Percentiles rank a stretch among this genome's conserved stretches.
These are phyloP conservation scores for Limnanthes douglasii DNA, from an alignment of 345 rosid species.

Conservation along the genomic window DNA sequence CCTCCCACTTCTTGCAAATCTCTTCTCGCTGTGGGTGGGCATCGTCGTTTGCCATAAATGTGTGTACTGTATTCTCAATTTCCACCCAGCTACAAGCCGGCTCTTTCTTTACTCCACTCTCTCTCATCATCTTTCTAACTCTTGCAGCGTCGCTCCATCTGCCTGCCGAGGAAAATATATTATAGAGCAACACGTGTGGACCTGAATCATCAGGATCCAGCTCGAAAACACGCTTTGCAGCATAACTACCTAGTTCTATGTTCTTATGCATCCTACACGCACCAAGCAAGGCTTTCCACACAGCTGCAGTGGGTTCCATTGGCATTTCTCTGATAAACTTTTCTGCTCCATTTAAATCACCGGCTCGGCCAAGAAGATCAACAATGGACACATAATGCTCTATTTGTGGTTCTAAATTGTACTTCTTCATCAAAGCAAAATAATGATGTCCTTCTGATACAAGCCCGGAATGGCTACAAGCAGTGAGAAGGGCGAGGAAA, in stretches of 20 bases:
- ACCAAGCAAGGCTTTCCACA: conserved; percentile 50
- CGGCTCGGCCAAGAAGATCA: conserved; percentile 62
- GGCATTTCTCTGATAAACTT: conserved; percentile 42
- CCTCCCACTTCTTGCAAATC: conserved; percentile 35
- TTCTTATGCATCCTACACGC: conserved; percentile 67
- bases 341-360: conserved; percentile 28
- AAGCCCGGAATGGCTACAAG: conserved; percentile 61
- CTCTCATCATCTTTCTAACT: conserved; percentile 43
- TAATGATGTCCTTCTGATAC: conserved; percentile 30
- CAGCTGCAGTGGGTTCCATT: conserved; percentile 31
- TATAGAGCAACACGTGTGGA: conserved; percentile 35
- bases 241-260: conserved; percentile 36
- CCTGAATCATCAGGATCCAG: conserved; percentile 45
- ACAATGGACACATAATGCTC: conserved; percentile 38
- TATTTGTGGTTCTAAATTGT: conserved; percentile 22
- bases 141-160: conserved; percentile 44
- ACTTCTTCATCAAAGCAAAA: conserved; percentile 33
- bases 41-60: conserved; percentile 53
- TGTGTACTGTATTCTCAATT: conserved; percentile 29
- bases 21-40: conserved; percentile 38
- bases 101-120: conserved; percentile 37
- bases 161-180: conserved; percentile 47
- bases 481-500: conserved; percentile 41
- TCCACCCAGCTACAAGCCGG: conserved; percentile 68
- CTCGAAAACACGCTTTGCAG: conserved; percentile 36